A percentile compares a stretch with the other conserved stretches of the same genome.
phyloP scores from a whole-genome alignment of 495 filamentous ascomycete genomes.

The Hyphodiscus hymeniophilus region DNA sequence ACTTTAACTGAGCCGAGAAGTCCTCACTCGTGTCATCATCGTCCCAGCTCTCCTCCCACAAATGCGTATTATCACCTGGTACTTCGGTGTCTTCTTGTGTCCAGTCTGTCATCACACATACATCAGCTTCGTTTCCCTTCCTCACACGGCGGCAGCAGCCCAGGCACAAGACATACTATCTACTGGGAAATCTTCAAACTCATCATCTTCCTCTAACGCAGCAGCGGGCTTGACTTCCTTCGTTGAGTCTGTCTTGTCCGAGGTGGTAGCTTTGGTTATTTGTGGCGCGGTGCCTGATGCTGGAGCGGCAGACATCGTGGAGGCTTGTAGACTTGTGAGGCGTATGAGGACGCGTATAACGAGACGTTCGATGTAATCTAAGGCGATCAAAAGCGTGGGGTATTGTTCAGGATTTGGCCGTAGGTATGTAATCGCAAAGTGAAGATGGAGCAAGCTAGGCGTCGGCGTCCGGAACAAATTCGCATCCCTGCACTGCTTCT shows the following conservation, averaged over 20 bases:
- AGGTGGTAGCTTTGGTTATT: slow-evolving; percentile 9
- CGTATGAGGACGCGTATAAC: not conserved
- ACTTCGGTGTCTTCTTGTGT: slow-evolving; percentile 77
- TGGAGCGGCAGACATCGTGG: slow-evolving; percentile 22
- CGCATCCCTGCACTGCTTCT: not conserved
- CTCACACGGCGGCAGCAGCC: not conserved
- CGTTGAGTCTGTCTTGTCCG: slow-evolving; percentile 16
- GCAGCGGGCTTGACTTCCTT: slow-evolving; percentile 39
- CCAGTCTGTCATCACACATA: slow-evolving; percentile 57
- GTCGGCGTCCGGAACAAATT: not conserved
- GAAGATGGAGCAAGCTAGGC: not conserved
- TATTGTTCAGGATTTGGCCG: not conserved
- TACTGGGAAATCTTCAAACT: slow-evolving; percentile 98
- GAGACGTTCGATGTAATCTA: not conserved
- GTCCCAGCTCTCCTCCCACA: slow-evolving; percentile 99
- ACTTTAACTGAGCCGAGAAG: slow-evolving; percentile 94
- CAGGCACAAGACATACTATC: slow-evolving; percentile 55
- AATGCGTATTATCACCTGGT: slow-evolving; percentile 61
- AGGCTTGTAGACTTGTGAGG: not conserved
- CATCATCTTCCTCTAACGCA: slow-evolving; percentile 90
- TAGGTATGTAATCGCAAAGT: not conserved
- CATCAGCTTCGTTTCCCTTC: not conserved
- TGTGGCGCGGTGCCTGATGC: slow-evolving; percentile 16
- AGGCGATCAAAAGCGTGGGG: not conserved
- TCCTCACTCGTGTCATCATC: slow-evolving; percentile 97